Evolutionary conservation across 768 basidiomycete species (phyloP), one percentile per base, ranked within the genome.

Genomic region (Filobasidium wieringae): DNA sequence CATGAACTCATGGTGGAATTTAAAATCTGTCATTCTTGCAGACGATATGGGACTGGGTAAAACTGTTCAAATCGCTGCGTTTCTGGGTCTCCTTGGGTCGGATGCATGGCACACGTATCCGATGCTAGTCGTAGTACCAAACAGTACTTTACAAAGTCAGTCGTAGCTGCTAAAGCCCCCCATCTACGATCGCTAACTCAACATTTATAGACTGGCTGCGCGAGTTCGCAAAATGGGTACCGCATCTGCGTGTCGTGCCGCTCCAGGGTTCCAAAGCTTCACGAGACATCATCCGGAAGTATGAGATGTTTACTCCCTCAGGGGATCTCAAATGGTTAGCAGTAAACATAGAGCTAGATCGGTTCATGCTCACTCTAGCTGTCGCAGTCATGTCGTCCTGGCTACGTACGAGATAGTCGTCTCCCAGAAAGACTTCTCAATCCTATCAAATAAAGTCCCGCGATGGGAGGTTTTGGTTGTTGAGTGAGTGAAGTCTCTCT

Each of bases 381-480:
- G 81, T 26, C 87, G 83, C 69, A 90, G 84, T 43, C 91, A 99
- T 70, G 86, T 96, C 43, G 82, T 97, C 9, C 77, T 99, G 51
- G 88, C 90, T 0, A 96, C 95, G 0, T 96, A 93, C 68, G 92
- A 96, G 65, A 80, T 83, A n/a, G 74, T 93, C 51, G 81, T 80
- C 7, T 82, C 79, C 58, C 68, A 76, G 9, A 83, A 79, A 64
- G 88, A 91, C 55, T 87, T 87, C 62, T 72, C 76, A 2, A 61
- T 91, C 17, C 93, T 97, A 79, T 32, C 31, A 15, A 87, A 82
- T 67, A 79, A 73, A 30, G 81, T 86, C n/a, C 82, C 82, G 26
- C 80, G 91, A 56, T 99, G 93, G 93, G 93, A 97, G 75, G 80
- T 82, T n/a, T 76, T 97, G 12, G 80, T 95, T 17, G 82, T 99